phyloP scores from a whole-genome alignment of 2,329 filamentous ascomycete genomes.

The Pyricularia pennisetigena region DNA sequence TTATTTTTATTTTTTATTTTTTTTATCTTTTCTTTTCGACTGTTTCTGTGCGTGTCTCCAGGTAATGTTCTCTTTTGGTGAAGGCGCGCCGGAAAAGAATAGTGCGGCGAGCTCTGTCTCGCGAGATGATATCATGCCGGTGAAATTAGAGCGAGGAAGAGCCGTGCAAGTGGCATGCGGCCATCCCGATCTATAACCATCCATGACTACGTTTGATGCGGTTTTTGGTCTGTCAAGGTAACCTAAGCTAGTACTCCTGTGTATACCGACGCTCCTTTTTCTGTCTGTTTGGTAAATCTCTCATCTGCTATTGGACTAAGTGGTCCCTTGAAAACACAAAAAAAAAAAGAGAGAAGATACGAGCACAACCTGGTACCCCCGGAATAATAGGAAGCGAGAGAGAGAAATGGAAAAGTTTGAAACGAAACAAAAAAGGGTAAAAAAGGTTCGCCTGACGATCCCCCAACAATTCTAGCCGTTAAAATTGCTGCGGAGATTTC shows the following conservation, averaged over 20 bases:
- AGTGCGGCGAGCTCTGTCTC: background rate
- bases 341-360: background rate
- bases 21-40: too few species aligned
- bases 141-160: conserved; percentile 4
- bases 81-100: background rate
- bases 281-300: background rate
- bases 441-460: background rate
- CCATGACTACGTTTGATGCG: background rate
- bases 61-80: background rate
- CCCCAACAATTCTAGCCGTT: background rate
- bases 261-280: background rate
- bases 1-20: background rate
- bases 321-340: background rate
- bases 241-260: background rate
- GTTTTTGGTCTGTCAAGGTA: background rate
- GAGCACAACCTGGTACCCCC: background rate
- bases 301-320: background rate
- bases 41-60: too few species aligned
- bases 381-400: background rate
- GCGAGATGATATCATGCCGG: background rate
- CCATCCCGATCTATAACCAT: background rate
- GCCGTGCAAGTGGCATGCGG: background rate
- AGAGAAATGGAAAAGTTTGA: background rate
- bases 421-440: background rate
- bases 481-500: background rate